A percentile compares a stretch with the other conserved stretches of the same genome.
These are phyloP conservation scores for Ogataea thermomethanolica DNA, from an alignment of 805 yeast species.

Conservation along the genomic window DNA sequence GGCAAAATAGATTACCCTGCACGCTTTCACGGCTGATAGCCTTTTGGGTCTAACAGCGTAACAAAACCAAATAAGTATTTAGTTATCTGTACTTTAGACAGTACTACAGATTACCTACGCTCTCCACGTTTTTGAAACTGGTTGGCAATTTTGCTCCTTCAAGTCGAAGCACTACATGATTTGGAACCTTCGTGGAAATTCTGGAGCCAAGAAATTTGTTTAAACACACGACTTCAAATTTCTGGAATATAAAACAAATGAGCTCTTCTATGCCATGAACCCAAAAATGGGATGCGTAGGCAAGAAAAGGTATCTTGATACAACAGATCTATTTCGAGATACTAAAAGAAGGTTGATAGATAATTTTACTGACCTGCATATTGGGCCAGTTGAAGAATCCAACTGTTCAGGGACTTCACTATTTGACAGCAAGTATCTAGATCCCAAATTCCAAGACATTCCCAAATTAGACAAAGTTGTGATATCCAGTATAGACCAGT, in stretches of 20 bases:
- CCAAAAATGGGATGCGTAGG: conserved; percentile 4
- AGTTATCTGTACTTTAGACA: no score
- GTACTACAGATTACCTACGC: no score
- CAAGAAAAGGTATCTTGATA: conserved; percentile 6
- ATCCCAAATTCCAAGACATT: not conserved
- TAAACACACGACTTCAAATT: conserved; percentile 7
- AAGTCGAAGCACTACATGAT: not conserved
- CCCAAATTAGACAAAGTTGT: conserved; percentile 12
- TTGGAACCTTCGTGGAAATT: conserved; percentile 7
- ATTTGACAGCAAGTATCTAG: conserved; percentile 15
- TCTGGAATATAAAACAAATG: not conserved
- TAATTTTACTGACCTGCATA: conserved; percentile 6
- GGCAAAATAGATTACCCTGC: no score
- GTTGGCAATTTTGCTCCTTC: no score
- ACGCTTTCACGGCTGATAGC: no score
- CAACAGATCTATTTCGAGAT: conserved; percentile 3
- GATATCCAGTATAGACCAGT: conserved; percentile 26
- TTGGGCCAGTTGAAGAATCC: not conserved
- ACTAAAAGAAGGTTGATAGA: conserved; percentile 8
- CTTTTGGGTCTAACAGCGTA: no score
- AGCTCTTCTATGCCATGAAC: not conserved
- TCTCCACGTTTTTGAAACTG: no score
- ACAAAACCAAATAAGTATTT: no score
- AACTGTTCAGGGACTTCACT: conserved; percentile 3
- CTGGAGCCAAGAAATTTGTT: not conserved